phyloP scores from a whole-genome alignment of 495 filamentous ascomycete species.

The Penicillium coffeae region DNA sequence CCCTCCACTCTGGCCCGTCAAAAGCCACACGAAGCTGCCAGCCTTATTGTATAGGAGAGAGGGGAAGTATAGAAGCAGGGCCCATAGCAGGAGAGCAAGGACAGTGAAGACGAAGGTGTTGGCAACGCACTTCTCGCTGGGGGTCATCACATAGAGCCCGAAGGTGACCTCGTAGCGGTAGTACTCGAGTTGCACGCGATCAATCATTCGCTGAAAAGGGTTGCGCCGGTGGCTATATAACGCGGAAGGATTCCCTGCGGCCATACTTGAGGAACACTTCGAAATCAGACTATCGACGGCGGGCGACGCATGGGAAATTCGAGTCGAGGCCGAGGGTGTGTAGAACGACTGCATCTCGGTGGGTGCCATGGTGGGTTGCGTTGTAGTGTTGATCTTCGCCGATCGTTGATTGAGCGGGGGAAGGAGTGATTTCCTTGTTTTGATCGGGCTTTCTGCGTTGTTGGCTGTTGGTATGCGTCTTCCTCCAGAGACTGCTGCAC shows the following conservation, averaged over 20 bases:
- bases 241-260: conserved; percentile 9
- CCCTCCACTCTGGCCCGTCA: conserved; percentile 37
- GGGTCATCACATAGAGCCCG: conserved; percentile 68
- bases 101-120: conserved; percentile 45
- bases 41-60: conserved; percentile 37
- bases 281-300: conserved; percentile 37
- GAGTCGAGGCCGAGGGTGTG: conserved; percentile 28
- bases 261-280: conserved; percentile 35
- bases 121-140: conserved; percentile 67
- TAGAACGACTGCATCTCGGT: conserved; percentile 41
- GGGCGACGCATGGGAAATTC: conserved; percentile 30
- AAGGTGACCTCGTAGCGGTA: conserved; percentile 78
- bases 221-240: conserved; percentile 20
- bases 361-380: conserved; percentile 24
- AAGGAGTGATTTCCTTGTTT: conserved; percentile 6
- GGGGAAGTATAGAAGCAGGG: conserved; percentile 38
- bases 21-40: conserved; percentile 34
- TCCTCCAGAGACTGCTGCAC: neutral
- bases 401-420: neutral
- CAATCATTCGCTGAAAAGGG: conserved; percentile 34
- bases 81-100: conserved; percentile 35
- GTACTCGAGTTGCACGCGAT: conserved; percentile 59
- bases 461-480: too few species aligned
- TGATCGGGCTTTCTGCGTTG: conserved; percentile 7
- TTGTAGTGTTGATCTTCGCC: neutral